These are phyloP conservation scores for Hypoxylon lienhwacheense DNA, from an alignment of 495 filamentous ascomycete species.

Conservation along the genomic window DNA sequence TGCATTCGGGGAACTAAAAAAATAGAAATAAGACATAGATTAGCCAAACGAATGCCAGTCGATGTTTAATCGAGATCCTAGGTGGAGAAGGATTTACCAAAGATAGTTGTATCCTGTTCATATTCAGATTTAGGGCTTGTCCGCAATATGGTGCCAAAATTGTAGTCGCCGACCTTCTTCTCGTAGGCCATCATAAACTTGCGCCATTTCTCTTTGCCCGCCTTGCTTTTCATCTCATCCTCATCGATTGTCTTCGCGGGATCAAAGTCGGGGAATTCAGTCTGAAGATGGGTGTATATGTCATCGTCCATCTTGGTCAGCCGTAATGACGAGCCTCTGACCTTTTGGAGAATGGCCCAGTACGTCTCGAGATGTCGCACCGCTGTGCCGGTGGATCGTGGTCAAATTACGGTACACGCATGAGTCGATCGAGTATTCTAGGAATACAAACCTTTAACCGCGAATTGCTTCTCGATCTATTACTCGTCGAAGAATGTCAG, in stretches of 20 bases:
- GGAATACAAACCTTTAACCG: constrained; percentile 75
- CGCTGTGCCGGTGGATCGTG: constrained; percentile 47
- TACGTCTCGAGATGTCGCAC: constrained; percentile 96
- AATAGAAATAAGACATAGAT: constrained; percentile 42
- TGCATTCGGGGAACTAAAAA: constrained; percentile 86
- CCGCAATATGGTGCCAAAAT: constrained; percentile 93
- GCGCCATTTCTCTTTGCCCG: constrained; percentile 93
- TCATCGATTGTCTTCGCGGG: constrained; percentile 77
- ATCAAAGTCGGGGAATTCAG: constrained; percentile 91
- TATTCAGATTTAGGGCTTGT: constrained; percentile 80
- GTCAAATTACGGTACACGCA: not conserved
- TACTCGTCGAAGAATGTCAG: not conserved
- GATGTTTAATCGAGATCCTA: not conserved
- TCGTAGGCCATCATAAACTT: constrained; percentile 93
- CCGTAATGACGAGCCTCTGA: constrained; percentile 79
- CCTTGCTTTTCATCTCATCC: constrained; percentile 96
- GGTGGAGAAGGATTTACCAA: constrained; percentile 57
- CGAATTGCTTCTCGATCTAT: constrained; percentile 99
- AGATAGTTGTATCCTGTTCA: constrained; percentile 86
- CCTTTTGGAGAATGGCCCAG: constrained; percentile 91
- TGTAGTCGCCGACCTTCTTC: constrained; percentile 91
- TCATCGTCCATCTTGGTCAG: constrained; percentile 94
- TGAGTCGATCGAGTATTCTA: not conserved
- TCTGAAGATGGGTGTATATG: constrained; percentile 83
- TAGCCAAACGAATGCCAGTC: not conserved